Percentiles rank a stretch among this genome's conserved stretches.
These are phyloP conservation scores for Xylaria intraflava DNA, from an alignment of 495 filamentous ascomycete species.

Conservation along the genomic window DNA sequence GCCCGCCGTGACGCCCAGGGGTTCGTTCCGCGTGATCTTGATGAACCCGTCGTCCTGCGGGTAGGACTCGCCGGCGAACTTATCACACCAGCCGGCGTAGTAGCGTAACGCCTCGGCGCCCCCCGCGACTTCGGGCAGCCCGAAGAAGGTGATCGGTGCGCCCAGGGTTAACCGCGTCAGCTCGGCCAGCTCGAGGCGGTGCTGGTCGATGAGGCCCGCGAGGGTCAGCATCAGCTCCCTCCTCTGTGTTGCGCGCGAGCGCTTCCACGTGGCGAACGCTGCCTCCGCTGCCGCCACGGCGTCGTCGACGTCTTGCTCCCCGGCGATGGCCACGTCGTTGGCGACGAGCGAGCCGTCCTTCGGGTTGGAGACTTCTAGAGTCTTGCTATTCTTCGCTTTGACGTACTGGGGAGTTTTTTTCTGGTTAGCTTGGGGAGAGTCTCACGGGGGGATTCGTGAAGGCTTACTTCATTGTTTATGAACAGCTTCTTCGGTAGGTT, in stretches of 20 bases:
- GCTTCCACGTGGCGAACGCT: conserved; percentile 51
- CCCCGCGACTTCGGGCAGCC: conserved; percentile 22
- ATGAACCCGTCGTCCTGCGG: conserved; percentile 40
- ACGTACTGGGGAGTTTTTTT: conserved; percentile 28
- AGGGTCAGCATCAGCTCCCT: conserved; percentile 31
- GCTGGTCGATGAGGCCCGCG: conserved; percentile 34
- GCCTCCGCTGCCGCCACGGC: conserved; percentile 43
- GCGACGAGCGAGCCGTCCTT: conserved; percentile 32
- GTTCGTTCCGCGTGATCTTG: conserved; percentile 37
- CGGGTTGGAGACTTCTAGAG: conserved; percentile 34
- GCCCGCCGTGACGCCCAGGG: conserved; percentile 35
- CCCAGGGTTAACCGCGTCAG: conserved; percentile 31
- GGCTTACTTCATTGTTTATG: conserved; percentile 38
- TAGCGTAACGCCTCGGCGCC: conserved; percentile 29
- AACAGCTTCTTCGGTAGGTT: conserved; percentile 37
- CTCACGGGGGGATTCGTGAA: not conserved
- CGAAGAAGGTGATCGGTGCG: conserved; percentile 25
- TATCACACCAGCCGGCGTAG: conserved; percentile 43
- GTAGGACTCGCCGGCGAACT: conserved; percentile 37
- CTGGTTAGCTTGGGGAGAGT: not conserved
- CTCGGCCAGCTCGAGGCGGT: conserved; percentile 25
- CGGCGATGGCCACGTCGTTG: conserved; percentile 46
- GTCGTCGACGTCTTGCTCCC: conserved; percentile 47
- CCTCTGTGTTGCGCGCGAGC: conserved; percentile 28
- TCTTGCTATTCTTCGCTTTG: conserved; percentile 32